phyloP scores from a whole-genome alignment of 177 flowering plant genomes.

The Vitis hybrid region DNA sequence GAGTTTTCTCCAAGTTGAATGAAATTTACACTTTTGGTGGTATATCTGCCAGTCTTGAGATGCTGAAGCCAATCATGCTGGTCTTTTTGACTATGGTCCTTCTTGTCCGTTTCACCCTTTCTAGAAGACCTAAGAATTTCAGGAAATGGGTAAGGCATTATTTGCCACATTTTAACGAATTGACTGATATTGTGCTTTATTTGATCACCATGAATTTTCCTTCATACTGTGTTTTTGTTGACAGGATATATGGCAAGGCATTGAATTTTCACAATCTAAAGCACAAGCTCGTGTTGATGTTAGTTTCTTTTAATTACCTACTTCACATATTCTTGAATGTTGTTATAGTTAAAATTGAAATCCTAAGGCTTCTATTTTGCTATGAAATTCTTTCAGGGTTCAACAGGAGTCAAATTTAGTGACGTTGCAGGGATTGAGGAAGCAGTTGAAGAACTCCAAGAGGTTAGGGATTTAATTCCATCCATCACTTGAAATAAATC shows the following conservation, averaged over 20 bases:
- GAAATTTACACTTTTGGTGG: constrained; percentile 72
- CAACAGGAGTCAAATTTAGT: constrained; percentile 82
- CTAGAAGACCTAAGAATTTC: constrained; percentile 90
- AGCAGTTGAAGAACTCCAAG: constrained; percentile 97
- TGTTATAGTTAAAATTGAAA: not conserved
- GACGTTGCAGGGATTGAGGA: constrained; percentile 98
- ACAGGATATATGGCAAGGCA: constrained; percentile 97
- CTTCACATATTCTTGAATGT: constrained; percentile 3
- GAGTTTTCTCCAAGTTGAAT: constrained; percentile 49
- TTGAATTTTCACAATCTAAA: constrained; percentile 89
- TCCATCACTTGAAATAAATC: not conserved
- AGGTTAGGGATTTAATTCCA: constrained; percentile 44
- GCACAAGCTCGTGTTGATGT: constrained; percentile 99
- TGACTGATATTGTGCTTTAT: not conserved
- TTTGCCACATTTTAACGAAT: not conserved
- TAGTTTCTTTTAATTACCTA: constrained; percentile 30
- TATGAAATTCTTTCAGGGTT: constrained; percentile 54
- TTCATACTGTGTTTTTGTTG: constrained; percentile 4
- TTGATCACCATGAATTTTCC: not conserved
- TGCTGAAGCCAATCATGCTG: constrained; percentile 58
- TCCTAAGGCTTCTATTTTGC: constrained; percentile 1
- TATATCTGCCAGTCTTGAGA: constrained; percentile 62
- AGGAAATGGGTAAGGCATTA: constrained; percentile 69
- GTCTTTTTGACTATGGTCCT: constrained; percentile 72
- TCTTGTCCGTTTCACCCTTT: constrained; percentile 86